Evolutionary conservation across 1,284 basidiomycete genomes (phyloP), one percentile per base, ranked within the genome.

Genomic region (Ustilago esculenta): DNA sequence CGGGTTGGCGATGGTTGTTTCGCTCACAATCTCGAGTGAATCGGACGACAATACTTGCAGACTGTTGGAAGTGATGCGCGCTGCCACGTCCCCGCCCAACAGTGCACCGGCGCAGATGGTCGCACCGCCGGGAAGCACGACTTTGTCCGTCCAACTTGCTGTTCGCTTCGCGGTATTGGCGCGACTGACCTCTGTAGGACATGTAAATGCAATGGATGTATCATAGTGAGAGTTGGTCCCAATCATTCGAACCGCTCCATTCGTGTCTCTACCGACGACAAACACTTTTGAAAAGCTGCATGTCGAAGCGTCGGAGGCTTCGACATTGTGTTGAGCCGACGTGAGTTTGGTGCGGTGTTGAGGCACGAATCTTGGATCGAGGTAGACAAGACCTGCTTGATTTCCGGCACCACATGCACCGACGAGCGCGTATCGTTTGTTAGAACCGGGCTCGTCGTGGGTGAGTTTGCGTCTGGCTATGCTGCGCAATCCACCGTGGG

Each of bases 301-400:
- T 15, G 23, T 40, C 21, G 8, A 10, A 24, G 43, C 24, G 6
- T 17, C 23, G 27, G 32, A 27, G 12, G 17, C 25, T 8, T 21
- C 52, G 11, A 15, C n/a, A 7, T 37, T 6, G 27, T 43, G 27
- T 21, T 42, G 30, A 29, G 8, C 27, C 27, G 17, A 45, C 35
- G n/a, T n/a, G 10, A 56, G n/a, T 29, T 33, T 24, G 2, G 53
- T 51, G 11, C 57, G 47, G 4, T 39, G 10, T 25, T 53, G 50
- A 1, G 65, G 58, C 3, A 50, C 44, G 25, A 63, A 63, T 14
- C 55, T 14, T 3, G 66, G 66, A 49, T 69, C 66, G 10, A 69
- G 25, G 10, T 69, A 69, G 8, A 55, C 59, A 5, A 69, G 36
- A 5, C 59, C 66, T 20, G 66, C 59, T 37, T 69, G 66, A n/a